Base-by-base conservation (phyloP, 495 filamentous ascomycete genomes). In the Penicillium desertorum region DNA sequence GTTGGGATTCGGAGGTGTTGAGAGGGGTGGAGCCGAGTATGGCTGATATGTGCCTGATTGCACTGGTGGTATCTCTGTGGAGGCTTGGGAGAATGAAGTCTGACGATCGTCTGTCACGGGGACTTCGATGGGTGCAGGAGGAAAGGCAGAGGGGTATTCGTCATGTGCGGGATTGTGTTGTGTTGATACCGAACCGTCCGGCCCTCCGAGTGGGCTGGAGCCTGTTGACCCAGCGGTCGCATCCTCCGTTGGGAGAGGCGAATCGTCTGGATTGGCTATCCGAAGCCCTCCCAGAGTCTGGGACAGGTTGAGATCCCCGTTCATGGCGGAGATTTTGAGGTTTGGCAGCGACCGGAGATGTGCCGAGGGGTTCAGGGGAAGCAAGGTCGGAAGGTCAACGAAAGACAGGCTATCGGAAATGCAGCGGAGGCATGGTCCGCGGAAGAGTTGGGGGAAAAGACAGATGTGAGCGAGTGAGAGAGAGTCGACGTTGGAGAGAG, bases 261-360 rank as follows among this genome's bases (percentile, higher is more conserved):
- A 81, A 71, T 94, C 86, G 78, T 97, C 93, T 42, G 95, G 94
- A 71, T 99, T 99, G 59, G 95, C 95, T 67, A 98, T 98, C 62
- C 94, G 89, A 71, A 99, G 79, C 62, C 95, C 95, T 51, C 95
- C 95, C 61, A 99, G 81, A 57, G 91, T 88, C 73, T 91, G 89
- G 54, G 94, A 95, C 49, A 98, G 84, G 71, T 90, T 97, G 62
- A 96, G 75, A 73, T 97, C 93, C 67, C 89, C 89, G 69, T 93
- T 89, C 93, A 96, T 97, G 67, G 64, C 74, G 62, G 45, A 45
- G 23, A 20, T 32, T 50, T 62, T 54, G 53, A 54, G 45, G 57
- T 12, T 30, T 34, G 55, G 51, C 17, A 23, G 57, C 41, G 51
- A 49, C 23, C 53, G 54, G 58, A 25, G 58, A 41, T 52, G 32